Conservation (phyloP, 2,329 filamentous ascomycete genomes). For the Fusarium nanum region DNA sequence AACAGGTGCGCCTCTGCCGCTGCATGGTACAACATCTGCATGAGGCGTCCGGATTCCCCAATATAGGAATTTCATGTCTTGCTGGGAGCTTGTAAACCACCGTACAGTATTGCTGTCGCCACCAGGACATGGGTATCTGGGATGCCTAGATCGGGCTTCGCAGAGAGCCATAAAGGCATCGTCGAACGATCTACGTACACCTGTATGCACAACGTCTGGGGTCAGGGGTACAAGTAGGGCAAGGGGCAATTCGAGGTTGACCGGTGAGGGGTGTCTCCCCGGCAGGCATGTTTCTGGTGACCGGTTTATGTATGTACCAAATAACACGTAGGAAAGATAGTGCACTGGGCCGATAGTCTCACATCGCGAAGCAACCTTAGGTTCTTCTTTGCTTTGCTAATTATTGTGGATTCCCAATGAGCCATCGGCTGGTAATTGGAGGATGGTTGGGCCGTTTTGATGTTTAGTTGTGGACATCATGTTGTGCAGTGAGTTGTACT, state of each 20-base stretch:
- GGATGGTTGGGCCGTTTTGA: neutral
- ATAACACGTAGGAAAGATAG: conserved; percentile 1
- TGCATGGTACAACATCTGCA: conserved; percentile 20
- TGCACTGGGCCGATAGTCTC: neutral
- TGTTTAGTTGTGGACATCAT: neutral
- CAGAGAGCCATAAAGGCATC: conserved; percentile 11
- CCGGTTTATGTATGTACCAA: conserved; percentile 19
- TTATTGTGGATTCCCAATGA: neutral
- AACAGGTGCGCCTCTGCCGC: conserved; percentile 23
- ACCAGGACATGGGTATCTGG: conserved; percentile 18
- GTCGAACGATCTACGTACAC: conserved; percentile 31
- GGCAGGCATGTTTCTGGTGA: conserved; percentile 33
- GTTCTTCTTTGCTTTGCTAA: neutral
- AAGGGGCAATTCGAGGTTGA: conserved; percentile 40
- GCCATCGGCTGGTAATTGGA: neutral
- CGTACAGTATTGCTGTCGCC: conserved; percentile 14
- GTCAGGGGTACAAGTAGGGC: conserved; percentile 29
- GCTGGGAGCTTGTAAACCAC: neutral
- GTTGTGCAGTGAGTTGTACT: neutral
- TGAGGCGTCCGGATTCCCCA: conserved; percentile 4
- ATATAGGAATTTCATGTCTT: conserved; percentile 1
- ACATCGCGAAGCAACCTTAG: neutral
- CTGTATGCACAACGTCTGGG: conserved; percentile 4
- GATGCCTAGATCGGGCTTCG: conserved; percentile 10
- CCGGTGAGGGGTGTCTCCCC: conserved; percentile 34